Base-by-base conservation (phyloP, 441 rosid genomes). In the Oxalis stricta region DNA sequence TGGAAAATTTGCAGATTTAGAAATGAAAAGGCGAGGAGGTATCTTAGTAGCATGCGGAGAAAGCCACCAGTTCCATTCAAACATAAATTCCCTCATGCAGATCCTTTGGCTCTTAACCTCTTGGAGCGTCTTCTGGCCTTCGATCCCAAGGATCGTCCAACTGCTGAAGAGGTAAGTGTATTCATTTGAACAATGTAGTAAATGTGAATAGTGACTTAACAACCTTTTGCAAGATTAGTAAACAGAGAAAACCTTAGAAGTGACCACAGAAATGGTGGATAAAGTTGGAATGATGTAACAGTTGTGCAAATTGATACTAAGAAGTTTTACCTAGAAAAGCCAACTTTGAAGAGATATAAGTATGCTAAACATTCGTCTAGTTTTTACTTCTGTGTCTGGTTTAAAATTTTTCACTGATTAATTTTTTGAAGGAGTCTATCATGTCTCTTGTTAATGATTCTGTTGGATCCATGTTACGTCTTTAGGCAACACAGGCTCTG, bases 11-110 rank as follows among this genome's bases (percentile, higher is more conserved):
- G 48, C 76, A 87, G 97, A 88, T 92, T 58, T n/a, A 73, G 97
- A 8, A 92, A 92, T 67, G 97, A 92, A 59, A 92, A 92, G 74
- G 99, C 96, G 11, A 80, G 97, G 68, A 84, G 94, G 68, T 92
- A 92, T 49, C 94, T 92, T 41, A 69, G 82, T 51, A 80, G 73
- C 89, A 87, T 92, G 99, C 73, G 93, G 59, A 92, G 65, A 45
- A 92, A 92, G 63, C 84, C 55, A 56, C 80, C 72, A 23, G 75
- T 92, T 59, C 94, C 96, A 4, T 80, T 74, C 73, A 29, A 79
- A 22, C 83, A 80, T 23, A 92, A 87, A 64, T 84, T 87, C 62
- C 93, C 92, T 36, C 63, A 82, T 52, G 80, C 65, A 38, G 94
- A 87, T 69, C 97, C 94, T 12, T 47, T 76, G 62, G 95, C 96